These are phyloP conservation scores for Sporothrix protearum DNA, from an alignment of 2,329 filamentous ascomycete species.

Conservation along the genomic window DNA sequence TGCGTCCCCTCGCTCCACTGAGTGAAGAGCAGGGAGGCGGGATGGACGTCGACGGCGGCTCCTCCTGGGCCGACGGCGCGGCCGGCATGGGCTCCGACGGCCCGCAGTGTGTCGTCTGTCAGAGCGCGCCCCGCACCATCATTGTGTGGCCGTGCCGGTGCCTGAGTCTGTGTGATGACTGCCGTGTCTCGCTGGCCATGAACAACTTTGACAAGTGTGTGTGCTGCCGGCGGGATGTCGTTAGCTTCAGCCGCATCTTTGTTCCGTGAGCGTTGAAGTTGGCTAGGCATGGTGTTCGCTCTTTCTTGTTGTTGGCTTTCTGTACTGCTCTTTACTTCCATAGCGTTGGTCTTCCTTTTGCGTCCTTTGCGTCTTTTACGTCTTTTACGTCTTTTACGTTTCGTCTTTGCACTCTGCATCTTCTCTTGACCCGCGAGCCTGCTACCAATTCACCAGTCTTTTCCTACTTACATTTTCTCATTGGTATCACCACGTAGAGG, in stretches of 20 bases:
- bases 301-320: neutral
- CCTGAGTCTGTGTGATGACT: conserved; percentile 91
- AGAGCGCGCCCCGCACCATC: conserved; percentile 77
- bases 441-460: neutral
- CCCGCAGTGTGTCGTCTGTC: conserved; percentile 90
- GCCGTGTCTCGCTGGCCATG: conserved; percentile 86
- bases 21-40: neutral
- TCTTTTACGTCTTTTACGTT: neutral
- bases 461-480: too few species aligned
- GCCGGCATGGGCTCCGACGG: conserved; percentile 67
- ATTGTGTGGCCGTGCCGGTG: conserved; percentile 97
- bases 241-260: conserved; percentile 86
- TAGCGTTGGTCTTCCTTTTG: neutral
- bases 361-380: neutral
- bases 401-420: neutral
- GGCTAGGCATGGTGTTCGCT: neutral
- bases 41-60: conserved; percentile 12
- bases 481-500: too few species aligned
- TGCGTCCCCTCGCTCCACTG: conserved; percentile 14
- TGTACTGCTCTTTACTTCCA: neutral
- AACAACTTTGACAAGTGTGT: conserved; percentile 97
- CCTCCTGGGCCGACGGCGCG: conserved; percentile 64
- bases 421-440: neutral
- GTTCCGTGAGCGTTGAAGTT: conserved; percentile 58
- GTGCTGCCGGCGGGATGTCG: conserved; percentile 83